Evolutionary conservation across 805 yeast species (phyloP).

Genomic region (Schwanniomyces sp.): DNA sequence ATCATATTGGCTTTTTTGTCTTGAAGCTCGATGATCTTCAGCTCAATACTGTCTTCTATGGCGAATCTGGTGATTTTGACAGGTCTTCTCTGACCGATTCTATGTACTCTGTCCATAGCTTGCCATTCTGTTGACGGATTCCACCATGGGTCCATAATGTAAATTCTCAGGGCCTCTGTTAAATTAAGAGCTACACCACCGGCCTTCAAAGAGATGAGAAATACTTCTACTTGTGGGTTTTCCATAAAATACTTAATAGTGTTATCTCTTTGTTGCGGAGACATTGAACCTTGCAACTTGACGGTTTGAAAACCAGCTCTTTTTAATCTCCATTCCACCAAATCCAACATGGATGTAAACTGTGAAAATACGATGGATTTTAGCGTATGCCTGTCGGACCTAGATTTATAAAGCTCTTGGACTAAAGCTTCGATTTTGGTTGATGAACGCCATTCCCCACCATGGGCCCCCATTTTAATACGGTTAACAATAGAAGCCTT

Average conservation of each 20-base stretch:
- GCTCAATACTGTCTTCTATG: slow-evolving; percentile 95
- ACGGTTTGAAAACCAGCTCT: slow-evolving; percentile 96
- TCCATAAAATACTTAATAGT: slow-evolving; percentile 92
- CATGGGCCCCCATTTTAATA: slow-evolving; percentile 67
- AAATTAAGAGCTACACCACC: slow-evolving; percentile 98
- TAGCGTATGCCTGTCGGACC: slow-evolving; percentile 85
- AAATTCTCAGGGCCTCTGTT: slow-evolving; percentile 97
- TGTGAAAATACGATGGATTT: slow-evolving; percentile 97
- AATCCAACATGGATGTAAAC: slow-evolving; percentile 93
- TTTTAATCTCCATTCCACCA: slow-evolving; percentile 92
- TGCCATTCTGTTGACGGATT: slow-evolving; percentile 99
- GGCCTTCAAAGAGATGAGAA: slow-evolving; percentile 91
- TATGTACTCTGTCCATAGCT: slow-evolving; percentile 95
- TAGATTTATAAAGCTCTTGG: slow-evolving; percentile 82
- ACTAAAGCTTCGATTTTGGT: slow-evolving; percentile 96
- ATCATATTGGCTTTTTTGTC: slow-evolving; percentile 99
- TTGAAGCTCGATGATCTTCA: slow-evolving; percentile 91
- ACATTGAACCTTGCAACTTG: slow-evolving; percentile 94
- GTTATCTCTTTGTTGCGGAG: slow-evolving; percentile 91
- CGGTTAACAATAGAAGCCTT: slow-evolving; percentile 80
- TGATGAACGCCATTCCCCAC: slow-evolving; percentile 87
- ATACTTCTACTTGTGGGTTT: slow-evolving; percentile 88
- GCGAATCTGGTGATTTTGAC: slow-evolving; percentile 89
- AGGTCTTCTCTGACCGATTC: slow-evolving; percentile 95
- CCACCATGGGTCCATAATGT: slow-evolving; percentile 99